A percentile compares a stretch with the other conserved stretches of the same genome.
Conservation (phyloP, 1,139 yeast genomes). For the Nakaseomyces delphensis region DNA sequence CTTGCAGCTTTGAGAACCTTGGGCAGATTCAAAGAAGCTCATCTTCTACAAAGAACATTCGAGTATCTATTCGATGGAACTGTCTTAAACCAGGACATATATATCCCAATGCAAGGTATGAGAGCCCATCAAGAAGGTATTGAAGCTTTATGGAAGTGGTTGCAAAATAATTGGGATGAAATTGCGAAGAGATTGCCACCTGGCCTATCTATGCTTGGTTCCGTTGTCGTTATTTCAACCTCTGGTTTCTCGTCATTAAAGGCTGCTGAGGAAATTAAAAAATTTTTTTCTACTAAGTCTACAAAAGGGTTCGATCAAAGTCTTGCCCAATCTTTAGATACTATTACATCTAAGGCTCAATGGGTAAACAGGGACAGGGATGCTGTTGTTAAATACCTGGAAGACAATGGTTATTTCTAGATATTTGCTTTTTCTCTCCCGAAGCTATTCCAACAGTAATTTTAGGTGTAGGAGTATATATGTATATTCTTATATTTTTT, state of each 20-base stretch:
- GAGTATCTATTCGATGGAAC: slow-evolving; percentile 57
- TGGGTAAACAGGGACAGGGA: slow-evolving; percentile 61
- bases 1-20: slow-evolving; percentile 64
- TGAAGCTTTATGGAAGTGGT: slow-evolving; percentile 65
- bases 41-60: slow-evolving; percentile 55
- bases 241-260: slow-evolving; percentile 57
- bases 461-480: too few relatives aligned
- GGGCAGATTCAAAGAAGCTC: slow-evolving; percentile 58
- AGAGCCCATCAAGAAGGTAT: slow-evolving; percentile 53
- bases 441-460: too few relatives aligned
- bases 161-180: slow-evolving; percentile 63
- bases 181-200: slow-evolving; percentile 65
- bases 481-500: too few relatives aligned
- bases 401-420: slow-evolving; percentile 36
- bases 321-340: slow-evolving; percentile 64
- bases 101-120: slow-evolving; percentile 68
- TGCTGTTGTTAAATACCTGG: slow-evolving; percentile 47
- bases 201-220: slow-evolving; percentile 69
- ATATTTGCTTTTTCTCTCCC: too few relatives aligned
- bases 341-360: slow-evolving; percentile 49
- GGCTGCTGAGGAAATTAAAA: slow-evolving; percentile 48
- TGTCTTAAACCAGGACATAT: slow-evolving; percentile 73
- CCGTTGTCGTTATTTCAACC: slow-evolving; percentile 55
- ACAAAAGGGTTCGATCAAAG: slow-evolving; percentile 70
- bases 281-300: slow-evolving; percentile 52